Conservation (phyloP, 768 basidiomycete species). For the Holtermanniella nyarrowii region DNA sequence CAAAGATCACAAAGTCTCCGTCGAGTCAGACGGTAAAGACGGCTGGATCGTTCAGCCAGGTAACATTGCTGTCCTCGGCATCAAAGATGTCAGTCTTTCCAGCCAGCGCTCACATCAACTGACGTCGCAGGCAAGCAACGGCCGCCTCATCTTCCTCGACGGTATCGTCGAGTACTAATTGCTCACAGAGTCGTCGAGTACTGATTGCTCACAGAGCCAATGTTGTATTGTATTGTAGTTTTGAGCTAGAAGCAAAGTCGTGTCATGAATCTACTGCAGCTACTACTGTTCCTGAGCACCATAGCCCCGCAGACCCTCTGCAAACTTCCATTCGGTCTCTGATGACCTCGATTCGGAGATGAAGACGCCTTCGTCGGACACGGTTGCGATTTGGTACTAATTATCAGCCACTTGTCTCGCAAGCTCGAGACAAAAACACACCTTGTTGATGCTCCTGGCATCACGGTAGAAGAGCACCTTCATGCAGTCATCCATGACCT, state of each 20-base stretch:
- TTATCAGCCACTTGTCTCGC: neutral
- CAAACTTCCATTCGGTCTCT: constrained; percentile 81
- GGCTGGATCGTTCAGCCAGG: constrained; percentile 30
- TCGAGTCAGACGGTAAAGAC: constrained; percentile 8
- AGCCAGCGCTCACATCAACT: neutral
- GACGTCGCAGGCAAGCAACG: constrained; percentile 19
- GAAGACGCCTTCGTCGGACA: constrained; percentile 62
- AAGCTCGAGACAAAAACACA: constrained; percentile 37
- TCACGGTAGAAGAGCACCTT: constrained; percentile 93
- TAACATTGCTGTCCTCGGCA: constrained; percentile 23
- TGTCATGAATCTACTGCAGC: no score
- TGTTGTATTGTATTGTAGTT: no score
- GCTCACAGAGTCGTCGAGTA: no score
- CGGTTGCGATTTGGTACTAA: constrained; percentile 89
- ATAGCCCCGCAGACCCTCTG: constrained; percentile 71
- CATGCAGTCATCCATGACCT: constrained; percentile 76
- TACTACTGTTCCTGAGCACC: constrained; percentile 83
- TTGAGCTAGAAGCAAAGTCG: no score
- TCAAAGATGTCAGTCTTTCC: constrained; percentile 23
- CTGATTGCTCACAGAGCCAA: no score
- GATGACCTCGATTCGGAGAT: constrained; percentile 70
- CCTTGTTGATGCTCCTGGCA: constrained; percentile 91
- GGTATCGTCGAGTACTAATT: constrained; percentile 10
- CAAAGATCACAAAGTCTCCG: constrained; percentile 7
- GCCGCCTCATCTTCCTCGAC: constrained; percentile 22